phyloP scores from a whole-genome alignment of 805 yeast genomes.

The Ogataea neopini region DNA sequence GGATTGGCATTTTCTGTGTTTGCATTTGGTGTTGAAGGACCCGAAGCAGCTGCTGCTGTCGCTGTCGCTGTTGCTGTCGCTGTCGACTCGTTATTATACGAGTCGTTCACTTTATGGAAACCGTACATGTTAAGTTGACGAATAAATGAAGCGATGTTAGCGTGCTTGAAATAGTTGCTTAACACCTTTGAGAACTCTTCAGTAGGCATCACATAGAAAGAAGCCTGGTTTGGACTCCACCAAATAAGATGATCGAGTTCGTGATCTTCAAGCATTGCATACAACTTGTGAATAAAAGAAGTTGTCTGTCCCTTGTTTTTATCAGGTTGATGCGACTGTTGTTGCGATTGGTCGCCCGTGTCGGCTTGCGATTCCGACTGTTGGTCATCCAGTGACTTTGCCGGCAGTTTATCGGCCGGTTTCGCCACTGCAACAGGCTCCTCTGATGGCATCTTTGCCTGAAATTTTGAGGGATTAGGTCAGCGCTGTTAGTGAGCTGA shows the following conservation, averaged over 20 bases:
- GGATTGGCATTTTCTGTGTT: not conserved
- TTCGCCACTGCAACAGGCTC: constrained; percentile 14
- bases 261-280: constrained; percentile 84
- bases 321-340: constrained; percentile 7
- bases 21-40: constrained; percentile 9
- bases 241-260: constrained; percentile 73
- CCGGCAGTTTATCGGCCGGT: constrained; percentile 3
- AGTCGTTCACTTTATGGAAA: constrained; percentile 68
- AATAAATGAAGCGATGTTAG: constrained; percentile 76
- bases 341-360: not conserved
- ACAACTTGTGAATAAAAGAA: constrained; percentile 81
- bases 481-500: not conserved
- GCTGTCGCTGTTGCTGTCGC: constrained; percentile 10
- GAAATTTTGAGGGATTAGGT: not conserved
- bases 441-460: constrained; percentile 11
- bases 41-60: not conserved
- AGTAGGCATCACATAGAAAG: constrained; percentile 79
- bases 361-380: constrained; percentile 6
- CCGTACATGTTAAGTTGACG: constrained; percentile 84
- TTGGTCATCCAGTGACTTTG: not conserved
- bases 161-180: constrained; percentile 70
- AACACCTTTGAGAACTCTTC: constrained; percentile 83
- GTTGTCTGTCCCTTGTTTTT: constrained; percentile 33
- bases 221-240: constrained; percentile 70
- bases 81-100: constrained; percentile 32